Evolutionary conservation across 352 stramenopile species (phyloP), one percentile per base, ranked within the genome.

Genomic region (Globisporangium paddicum): DNA sequence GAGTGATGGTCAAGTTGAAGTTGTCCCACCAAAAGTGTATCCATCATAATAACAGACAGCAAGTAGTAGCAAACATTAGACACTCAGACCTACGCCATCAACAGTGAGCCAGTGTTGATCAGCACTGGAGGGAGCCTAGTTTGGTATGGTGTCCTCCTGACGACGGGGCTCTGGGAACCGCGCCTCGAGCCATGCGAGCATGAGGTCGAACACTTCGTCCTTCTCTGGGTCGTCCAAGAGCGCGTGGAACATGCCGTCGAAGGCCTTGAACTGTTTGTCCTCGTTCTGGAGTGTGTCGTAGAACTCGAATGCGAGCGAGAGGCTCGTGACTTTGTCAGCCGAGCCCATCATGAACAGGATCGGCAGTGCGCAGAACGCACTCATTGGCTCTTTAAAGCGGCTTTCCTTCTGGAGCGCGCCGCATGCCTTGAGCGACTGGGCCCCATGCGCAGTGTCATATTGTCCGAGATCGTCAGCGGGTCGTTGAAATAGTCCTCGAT

Each of bases 171-270:
- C 38, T 44, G 38, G 38, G 38, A 44, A 44, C 38, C 38, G 38
- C 38, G 38, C 11, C 16, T 44, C 50, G 10, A 90, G 69, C 81
- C 81, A 90, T 28, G 64, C 48, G 26, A 49, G 60, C 11, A 84
- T 41, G 10, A 60, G 59, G 1, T 68, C 49, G 26, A 86, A 52
- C n/a, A 87, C 76, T 2, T 68, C 48, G 19, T 83, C 68, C 13
- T 71, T 69, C 58, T 89, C 75, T 3, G 70, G 73, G 55, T 90
- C 80, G 34, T 89, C 72, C 54, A 77, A 87, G 9, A 88, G 63
- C 23, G 69, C 67, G 25, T 90, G 78, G 50, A 66, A 88, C 13
- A 77, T 58, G 3, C 75, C 78, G 2, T 71, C 60, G 28, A 90
- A 77, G 2, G 77, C 41, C 58, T 72, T 74, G 45, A 88, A 71